Percentiles rank a stretch among this genome's conserved stretches.
phyloP scores from a whole-genome alignment of 2,329 filamentous ascomycete species.

The Cryphonectria carpinicola region DNA sequence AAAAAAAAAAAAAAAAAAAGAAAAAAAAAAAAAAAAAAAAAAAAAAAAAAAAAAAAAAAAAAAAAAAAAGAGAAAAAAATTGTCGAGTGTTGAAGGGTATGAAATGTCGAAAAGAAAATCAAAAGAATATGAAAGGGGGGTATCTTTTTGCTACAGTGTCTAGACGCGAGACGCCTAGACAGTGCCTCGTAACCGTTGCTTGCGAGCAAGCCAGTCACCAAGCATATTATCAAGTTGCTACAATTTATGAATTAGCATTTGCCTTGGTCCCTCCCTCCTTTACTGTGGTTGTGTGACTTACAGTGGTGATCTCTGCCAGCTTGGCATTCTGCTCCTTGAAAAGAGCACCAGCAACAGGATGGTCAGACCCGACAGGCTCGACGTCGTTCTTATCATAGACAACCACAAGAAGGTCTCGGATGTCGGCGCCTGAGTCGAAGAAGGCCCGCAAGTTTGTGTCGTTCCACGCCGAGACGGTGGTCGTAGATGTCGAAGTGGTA shows the following conservation, averaged over 20 bases:
- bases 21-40: neutral
- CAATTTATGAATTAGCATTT: constrained; percentile 32
- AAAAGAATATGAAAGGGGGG: constrained; percentile 9
- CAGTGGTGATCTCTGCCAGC: constrained; percentile 81
- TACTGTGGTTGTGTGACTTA: constrained; percentile 46
- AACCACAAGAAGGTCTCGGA: constrained; percentile 86
- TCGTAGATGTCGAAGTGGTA: constrained; percentile 59
- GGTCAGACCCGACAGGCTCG: constrained; percentile 76
- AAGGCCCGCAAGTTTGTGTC: constrained; percentile 85
- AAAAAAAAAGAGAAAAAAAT: neutral
- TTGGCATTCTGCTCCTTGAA: constrained; percentile 88
- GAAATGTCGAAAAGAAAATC: constrained; percentile 4
- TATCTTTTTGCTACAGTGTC: constrained; percentile 21
- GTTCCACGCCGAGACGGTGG: constrained; percentile 74
- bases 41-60: neutral
- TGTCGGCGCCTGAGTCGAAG: constrained; percentile 86
- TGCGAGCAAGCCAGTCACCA: constrained; percentile 76
- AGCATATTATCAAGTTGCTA: constrained; percentile 86
- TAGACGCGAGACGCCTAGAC: constrained; percentile 38
- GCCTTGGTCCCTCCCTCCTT: neutral
- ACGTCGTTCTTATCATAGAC: constrained; percentile 92
- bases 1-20: neutral
- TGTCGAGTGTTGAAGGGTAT: neutral
- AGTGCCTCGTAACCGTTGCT: constrained; percentile 63
- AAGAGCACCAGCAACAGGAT: constrained; percentile 78